phyloP scores from a whole-genome alignment of 1,284 basidiomycete species.

The Boletus sp. region DNA sequence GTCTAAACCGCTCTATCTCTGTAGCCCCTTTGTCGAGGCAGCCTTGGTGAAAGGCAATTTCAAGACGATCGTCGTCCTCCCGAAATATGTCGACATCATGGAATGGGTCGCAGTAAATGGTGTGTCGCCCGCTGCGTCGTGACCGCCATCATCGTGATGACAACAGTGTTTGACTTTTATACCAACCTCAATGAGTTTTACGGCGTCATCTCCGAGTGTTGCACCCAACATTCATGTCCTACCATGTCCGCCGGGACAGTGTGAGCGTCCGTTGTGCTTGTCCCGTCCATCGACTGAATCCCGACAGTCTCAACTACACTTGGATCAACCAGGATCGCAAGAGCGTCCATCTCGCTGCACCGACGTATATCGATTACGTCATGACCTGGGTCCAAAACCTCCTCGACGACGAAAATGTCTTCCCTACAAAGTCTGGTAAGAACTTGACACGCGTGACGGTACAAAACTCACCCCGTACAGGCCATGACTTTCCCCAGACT shows the following conservation, averaged over 20 bases:
- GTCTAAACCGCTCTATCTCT: conserved; percentile 84
- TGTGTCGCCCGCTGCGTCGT: conserved; percentile 40
- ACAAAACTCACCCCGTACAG: conserved; percentile 41
- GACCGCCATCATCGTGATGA: neutral
- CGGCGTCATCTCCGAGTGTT: conserved; percentile 93
- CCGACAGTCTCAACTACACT: conserved; percentile 82
- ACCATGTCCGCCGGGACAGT: conserved; percentile 92
- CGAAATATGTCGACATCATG: conserved; percentile 96
- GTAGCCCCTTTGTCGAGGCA: conserved; percentile 94
- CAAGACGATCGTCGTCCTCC: conserved; percentile 97
- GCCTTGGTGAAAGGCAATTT: conserved; percentile 98
- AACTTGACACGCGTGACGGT: conserved; percentile 3
- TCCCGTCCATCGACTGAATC: neutral
- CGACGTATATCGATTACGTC: conserved; percentile 98
- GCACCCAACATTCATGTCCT: conserved; percentile 87
- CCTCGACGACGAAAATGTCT: conserved; percentile 89
- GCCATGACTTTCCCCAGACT: conserved; percentile 87
- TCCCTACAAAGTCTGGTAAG: conserved; percentile 94
- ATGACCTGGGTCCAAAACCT: conserved; percentile 99
- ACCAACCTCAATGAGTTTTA: conserved; percentile 98
- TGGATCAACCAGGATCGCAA: conserved; percentile 98
- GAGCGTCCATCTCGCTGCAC: conserved; percentile 91
- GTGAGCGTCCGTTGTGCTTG: conserved; percentile 51
- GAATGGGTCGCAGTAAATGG: conserved; percentile 99
- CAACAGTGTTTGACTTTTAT: conserved; percentile 90